Conservation (phyloP, 2,329 filamentous ascomycete species). For the Purpureocillium lavendulum region DNA sequence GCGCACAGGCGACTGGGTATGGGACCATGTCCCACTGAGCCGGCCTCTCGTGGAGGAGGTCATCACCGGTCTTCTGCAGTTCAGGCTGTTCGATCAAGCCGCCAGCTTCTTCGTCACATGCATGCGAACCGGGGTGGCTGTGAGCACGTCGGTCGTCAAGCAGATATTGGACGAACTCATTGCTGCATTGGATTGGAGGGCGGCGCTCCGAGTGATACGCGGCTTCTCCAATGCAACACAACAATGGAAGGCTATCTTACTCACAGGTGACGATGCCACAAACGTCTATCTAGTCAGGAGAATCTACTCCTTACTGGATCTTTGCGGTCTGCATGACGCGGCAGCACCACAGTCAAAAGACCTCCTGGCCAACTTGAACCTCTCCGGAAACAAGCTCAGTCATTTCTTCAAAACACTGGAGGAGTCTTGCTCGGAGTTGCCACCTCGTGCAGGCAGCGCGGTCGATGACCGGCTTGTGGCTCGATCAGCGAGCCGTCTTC, state of each 20-base stretch:
- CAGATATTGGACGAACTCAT: slow-evolving; percentile 34
- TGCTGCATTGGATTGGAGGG: slow-evolving; percentile 29
- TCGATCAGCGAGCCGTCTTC: slow-evolving; percentile 15
- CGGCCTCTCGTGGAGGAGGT: slow-evolving; percentile 34
- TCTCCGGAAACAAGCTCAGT: slow-evolving; percentile 12
- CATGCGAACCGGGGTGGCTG: slow-evolving; percentile 23
- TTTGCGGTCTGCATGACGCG: slow-evolving; percentile 20
- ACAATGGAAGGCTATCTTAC: slow-evolving; percentile 17
- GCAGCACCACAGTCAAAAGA: slow-evolving; percentile 5
- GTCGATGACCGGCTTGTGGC: not conserved
- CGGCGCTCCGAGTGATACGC: slow-evolving; percentile 20
- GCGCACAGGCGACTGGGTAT: slow-evolving; percentile 24
- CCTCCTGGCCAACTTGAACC: slow-evolving; percentile 15
- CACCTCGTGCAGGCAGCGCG: not conserved
- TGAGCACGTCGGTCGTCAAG: slow-evolving; percentile 23
- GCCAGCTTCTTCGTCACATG: slow-evolving; percentile 31
- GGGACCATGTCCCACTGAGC: slow-evolving; percentile 30
- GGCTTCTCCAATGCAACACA: slow-evolving; percentile 16
- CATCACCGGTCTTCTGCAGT: slow-evolving; percentile 38
- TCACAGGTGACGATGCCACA: slow-evolving; percentile 10
- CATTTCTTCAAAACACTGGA: slow-evolving; percentile 15
- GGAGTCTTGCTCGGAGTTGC: slow-evolving; percentile 6
- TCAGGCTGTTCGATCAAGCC: slow-evolving; percentile 35
- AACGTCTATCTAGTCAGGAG: slow-evolving; percentile 20
- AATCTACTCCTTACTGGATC: slow-evolving; percentile 25